Percentiles rank a stretch among this genome's conserved stretches.
Conservation (phyloP, 2,329 filamentous ascomycete species). For the Leptoxyphium fumago region DNA sequence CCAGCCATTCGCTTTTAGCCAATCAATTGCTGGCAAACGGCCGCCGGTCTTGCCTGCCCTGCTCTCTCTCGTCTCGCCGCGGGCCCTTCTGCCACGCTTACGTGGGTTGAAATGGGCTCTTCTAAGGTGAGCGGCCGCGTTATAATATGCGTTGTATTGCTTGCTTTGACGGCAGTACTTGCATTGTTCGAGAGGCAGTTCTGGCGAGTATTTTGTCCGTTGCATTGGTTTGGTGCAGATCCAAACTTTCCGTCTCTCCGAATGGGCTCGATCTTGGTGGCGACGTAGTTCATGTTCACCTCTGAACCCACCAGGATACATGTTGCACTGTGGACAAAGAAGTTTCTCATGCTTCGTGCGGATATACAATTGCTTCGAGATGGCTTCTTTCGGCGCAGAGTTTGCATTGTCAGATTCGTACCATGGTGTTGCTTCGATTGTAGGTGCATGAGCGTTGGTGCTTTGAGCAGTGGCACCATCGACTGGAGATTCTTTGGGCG, state of each 20-base stretch:
- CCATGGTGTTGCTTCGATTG: conserved; percentile 24
- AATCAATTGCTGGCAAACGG: conserved; percentile 46
- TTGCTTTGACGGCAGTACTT: conserved; percentile 68
- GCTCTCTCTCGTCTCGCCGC: conserved; percentile 38
- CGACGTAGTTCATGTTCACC: conserved; percentile 60
- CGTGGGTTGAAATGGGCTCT: conserved; percentile 73
- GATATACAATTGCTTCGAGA: conserved; percentile 40
- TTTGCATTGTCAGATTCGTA: conserved; percentile 5
- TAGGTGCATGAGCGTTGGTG: conserved; percentile 1
- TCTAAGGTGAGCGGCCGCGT: conserved; percentile 79
- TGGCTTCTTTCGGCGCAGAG: conserved; percentile 8
- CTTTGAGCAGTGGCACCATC: conserved; percentile 10
- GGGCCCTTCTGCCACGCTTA: conserved; percentile 41
- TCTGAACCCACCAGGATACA: conserved; percentile 64
- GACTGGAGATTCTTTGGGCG: conserved; percentile 19
- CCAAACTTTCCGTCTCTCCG: conserved; percentile 43
- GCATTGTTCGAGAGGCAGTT: conserved; percentile 61
- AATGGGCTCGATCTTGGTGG: conserved; percentile 50
- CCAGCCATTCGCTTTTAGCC: conserved; percentile 40
- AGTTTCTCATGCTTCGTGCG: conserved; percentile 59
- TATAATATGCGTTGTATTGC: conserved; percentile 83
- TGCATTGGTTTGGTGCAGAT: conserved; percentile 41
- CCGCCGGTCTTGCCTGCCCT: conserved; percentile 48
- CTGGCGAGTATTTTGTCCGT: conserved; percentile 19
- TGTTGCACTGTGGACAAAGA: conserved; percentile 53